These are phyloP conservation scores for Wallacemonas rigidus DNA, from an alignment of 208 protist genomes.

Conservation along the genomic window DNA sequence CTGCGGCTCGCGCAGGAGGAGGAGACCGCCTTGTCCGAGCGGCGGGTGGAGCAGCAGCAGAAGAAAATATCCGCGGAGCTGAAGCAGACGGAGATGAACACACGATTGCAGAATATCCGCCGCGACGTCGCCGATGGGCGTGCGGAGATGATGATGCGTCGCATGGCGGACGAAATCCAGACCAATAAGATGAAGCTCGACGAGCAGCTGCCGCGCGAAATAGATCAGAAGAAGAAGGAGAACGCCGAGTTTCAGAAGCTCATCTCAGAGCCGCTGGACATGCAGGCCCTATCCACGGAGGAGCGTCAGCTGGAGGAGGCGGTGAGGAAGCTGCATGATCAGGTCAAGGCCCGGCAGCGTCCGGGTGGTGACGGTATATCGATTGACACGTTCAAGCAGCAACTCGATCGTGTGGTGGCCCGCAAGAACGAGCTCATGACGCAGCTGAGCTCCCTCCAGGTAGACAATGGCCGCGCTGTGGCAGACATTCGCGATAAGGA, in stretches of 20 bases:
- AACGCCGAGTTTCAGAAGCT: slow-evolving; percentile 79
- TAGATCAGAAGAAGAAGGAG: slow-evolving; percentile 70
- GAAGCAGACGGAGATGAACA: slow-evolving; percentile 73
- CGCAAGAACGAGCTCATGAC: slow-evolving; percentile 74
- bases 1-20: slow-evolving; percentile 81
- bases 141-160: slow-evolving; percentile 82
- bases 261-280: slow-evolving; percentile 86
- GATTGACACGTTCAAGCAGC: slow-evolving; percentile 80
- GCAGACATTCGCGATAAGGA: slow-evolving; percentile 81
- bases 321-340: slow-evolving; percentile 51
- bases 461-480: slow-evolving; percentile 67
- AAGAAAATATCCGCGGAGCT: slow-evolving; percentile 70
- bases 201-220: slow-evolving; percentile 85
- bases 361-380: slow-evolving; percentile 71
- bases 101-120: slow-evolving; percentile 82
- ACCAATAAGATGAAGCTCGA: slow-evolving; percentile 87
- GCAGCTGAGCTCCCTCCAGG: slow-evolving; percentile 72
- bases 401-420: slow-evolving; percentile 70
- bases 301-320: slow-evolving; percentile 79
- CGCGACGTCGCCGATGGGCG: slow-evolving; percentile 80
- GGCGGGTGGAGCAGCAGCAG: slow-evolving; percentile 82
- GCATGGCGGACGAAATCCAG: slow-evolving; percentile 88
- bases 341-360: slow-evolving; percentile 63
- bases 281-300: slow-evolving; percentile 53
- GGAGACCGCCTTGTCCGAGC: slow-evolving; percentile 66